phyloP scores from a whole-genome alignment of 176 grass and related monocot genomes.

The Stipa capillata region DNA sequence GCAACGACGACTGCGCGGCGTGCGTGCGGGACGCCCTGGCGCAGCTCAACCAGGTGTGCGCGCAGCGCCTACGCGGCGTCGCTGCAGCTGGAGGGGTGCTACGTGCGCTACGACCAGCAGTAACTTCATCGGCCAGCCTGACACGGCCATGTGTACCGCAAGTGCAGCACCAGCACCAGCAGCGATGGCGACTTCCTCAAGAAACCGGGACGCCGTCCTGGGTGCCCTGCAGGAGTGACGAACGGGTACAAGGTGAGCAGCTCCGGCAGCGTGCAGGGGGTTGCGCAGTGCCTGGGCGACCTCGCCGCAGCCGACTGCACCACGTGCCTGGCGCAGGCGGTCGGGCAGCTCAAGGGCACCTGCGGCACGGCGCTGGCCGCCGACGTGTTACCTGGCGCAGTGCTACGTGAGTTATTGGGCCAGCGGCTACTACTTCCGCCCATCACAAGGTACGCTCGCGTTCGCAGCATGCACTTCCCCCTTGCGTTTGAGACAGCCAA shows the following conservation, averaged over 20 bases:
- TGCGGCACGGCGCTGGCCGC: conserved; percentile 64
- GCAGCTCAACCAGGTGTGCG: conserved; percentile 55
- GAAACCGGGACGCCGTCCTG: conserved; percentile 52
- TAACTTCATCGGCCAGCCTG: conserved; percentile 60
- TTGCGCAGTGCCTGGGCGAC: conserved; percentile 82
- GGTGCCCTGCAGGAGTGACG: conserved; percentile 23
- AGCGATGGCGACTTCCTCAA: conserved; percentile 38
- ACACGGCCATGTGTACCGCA: conserved; percentile 60
- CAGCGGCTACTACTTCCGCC: conserved; percentile 57
- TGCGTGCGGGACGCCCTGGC: conserved; percentile 54
- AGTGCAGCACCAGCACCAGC: conserved; percentile 69
- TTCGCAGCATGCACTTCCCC: too few relatives aligned
- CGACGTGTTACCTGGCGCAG: conserved; percentile 79
- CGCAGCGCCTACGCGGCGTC: conserved; percentile 55
- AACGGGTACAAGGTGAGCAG: conserved; percentile 41
- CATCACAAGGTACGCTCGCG: conserved; percentile 42
- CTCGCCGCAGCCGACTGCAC: conserved; percentile 52
- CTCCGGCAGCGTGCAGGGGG: conserved; percentile 58
- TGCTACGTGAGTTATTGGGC: conserved; percentile 97
- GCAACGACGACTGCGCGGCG: conserved; percentile 40
- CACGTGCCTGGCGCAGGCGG: conserved; percentile 66
- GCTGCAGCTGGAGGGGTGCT: conserved; percentile 90
- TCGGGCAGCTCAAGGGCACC: conserved; percentile 51
- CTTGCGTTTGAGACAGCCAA: not conserved
- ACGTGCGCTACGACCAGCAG: conserved; percentile 72